These are phyloP conservation scores for Dendrothele bispora DNA, from an alignment of 768 basidiomycete genomes.

Conservation along the genomic window DNA sequence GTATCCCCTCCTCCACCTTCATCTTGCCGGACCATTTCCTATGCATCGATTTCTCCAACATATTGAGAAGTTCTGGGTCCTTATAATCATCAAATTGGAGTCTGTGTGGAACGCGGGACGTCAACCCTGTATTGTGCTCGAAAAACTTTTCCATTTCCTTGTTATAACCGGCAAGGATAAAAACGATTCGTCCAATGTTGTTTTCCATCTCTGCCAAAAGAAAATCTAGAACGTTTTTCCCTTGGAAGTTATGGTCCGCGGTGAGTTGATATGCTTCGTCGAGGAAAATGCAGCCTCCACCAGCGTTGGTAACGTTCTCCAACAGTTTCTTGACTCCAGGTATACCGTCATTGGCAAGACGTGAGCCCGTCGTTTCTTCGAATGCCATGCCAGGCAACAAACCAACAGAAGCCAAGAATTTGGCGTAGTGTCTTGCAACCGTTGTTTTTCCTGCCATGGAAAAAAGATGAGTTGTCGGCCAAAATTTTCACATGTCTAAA, in stretches of 20 bases:
- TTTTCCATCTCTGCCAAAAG: constrained; percentile 78
- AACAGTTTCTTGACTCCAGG: constrained; percentile 49
- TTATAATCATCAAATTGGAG: constrained; percentile 61
- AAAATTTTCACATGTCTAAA: background rate
- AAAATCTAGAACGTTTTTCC: constrained; percentile 64
- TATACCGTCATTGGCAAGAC: constrained; percentile 58
- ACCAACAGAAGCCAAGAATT: constrained; percentile 55
- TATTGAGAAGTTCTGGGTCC: constrained; percentile 35
- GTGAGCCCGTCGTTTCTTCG: constrained; percentile 63
- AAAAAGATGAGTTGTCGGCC: background rate
- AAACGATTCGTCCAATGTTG: constrained; percentile 59
- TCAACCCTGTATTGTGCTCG: constrained; percentile 70
- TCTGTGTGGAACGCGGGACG: constrained; percentile 64
- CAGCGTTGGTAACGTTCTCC: constrained; percentile 40
- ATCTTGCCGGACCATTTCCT: constrained; percentile 39
- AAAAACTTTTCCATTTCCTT: constrained; percentile 79
- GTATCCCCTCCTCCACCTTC: constrained; percentile 33
- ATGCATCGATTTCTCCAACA: constrained; percentile 34
- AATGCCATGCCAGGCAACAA: constrained; percentile 55
- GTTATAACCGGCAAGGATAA: constrained; percentile 70
- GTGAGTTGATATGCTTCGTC: constrained; percentile 75
- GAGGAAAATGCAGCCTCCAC: constrained; percentile 67
- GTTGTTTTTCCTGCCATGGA: constrained; percentile 61
- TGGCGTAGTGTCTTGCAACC: constrained; percentile 61
- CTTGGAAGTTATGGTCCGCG: constrained; percentile 43